phyloP scores from a whole-genome alignment of 2,329 filamentous ascomycete species.

The Aspergillus sp. region DNA sequence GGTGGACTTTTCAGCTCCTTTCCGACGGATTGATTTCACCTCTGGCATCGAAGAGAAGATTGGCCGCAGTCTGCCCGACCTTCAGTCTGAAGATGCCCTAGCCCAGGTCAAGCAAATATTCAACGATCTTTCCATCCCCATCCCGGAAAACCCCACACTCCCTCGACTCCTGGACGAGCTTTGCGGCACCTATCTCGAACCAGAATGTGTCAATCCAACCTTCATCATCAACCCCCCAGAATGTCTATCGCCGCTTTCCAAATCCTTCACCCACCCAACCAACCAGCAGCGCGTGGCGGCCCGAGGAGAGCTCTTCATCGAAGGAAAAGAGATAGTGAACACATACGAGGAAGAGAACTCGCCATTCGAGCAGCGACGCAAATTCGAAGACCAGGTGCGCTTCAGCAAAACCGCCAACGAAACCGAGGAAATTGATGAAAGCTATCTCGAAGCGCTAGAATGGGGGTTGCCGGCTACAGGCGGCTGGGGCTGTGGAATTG shows the following conservation, averaged over 20 bases:
- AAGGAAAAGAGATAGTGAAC: conserved; percentile 80
- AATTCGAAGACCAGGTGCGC: conserved; percentile 62
- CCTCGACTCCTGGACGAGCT: conserved; percentile 78
- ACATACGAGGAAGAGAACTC: conserved; percentile 99
- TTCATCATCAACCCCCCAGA: conserved; percentile 89
- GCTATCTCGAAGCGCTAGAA: conserved; percentile 78
- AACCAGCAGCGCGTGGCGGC: conserved; percentile 72
- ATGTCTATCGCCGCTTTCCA: conserved; percentile 85
- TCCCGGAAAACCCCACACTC: conserved; percentile 53
- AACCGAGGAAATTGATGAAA: conserved; percentile 61
- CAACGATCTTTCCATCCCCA: conserved; percentile 41
- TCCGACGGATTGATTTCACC: conserved; percentile 73
- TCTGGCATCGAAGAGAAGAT: conserved; percentile 69
- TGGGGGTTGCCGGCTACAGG: conserved; percentile 92
- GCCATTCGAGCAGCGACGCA: conserved; percentile 76
- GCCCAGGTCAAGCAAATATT: conserved; percentile 56
- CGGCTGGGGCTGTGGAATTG: conserved; percentile 92
- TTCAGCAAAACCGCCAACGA: conserved; percentile 47
- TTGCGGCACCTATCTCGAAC: conserved; percentile 71
- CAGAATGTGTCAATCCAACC: conserved; percentile 65
- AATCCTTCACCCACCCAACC: conserved; percentile 68
- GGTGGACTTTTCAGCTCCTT: conserved; percentile 55
- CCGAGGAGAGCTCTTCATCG: conserved; percentile 79
- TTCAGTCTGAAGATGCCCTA: conserved; percentile 52
- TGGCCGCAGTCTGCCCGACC: conserved; percentile 60